phyloP scores from a whole-genome alignment of 2,329 filamentous ascomycete species.

The Clonostachys rhizophaga region DNA sequence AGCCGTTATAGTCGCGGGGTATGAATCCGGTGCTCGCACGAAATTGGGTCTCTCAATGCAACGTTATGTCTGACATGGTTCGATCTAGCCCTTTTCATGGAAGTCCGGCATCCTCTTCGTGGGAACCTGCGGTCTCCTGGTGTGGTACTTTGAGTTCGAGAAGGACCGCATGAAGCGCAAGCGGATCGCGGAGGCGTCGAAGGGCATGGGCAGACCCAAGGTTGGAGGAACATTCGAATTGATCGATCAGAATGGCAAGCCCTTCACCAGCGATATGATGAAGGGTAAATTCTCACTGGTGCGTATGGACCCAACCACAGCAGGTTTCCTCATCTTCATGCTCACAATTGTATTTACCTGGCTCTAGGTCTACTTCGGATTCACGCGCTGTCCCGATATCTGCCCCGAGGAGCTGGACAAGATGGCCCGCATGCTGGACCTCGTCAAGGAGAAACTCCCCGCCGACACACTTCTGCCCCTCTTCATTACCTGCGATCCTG shows the following conservation, averaged over 20 bases:
- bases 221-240: conserved; percentile 85
- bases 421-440: conserved; percentile 93
- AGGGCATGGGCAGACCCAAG: conserved; percentile 88
- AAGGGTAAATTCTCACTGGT: conserved; percentile 82
- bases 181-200: conserved; percentile 84
- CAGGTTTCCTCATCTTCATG: conserved; percentile 5
- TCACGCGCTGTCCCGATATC: conserved; percentile 97
- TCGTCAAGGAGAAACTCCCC: conserved; percentile 48
- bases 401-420: conserved; percentile 99
- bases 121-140: conserved; percentile 67
- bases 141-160: conserved; percentile 90
- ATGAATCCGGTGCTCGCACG: conserved; percentile 14
- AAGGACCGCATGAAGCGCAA: conserved; percentile 88
- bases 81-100: conserved; percentile 79
- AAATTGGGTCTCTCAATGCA: not conserved
- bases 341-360: not conserved
- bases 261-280: conserved; percentile 75
- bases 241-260: conserved; percentile 73
- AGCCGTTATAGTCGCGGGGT: conserved; percentile 53
- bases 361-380: conserved; percentile 87
- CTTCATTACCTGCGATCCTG: conserved; percentile 95
- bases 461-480: conserved; percentile 60
- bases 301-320: conserved; percentile 18
- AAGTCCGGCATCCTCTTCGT: conserved; percentile 86
- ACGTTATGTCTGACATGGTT: conserved; percentile 3